Percentiles rank a stretch among this genome's conserved stretches.
Conservation (phyloP, 805 yeast species). For the Spathaspora hagerdaliae region DNA sequence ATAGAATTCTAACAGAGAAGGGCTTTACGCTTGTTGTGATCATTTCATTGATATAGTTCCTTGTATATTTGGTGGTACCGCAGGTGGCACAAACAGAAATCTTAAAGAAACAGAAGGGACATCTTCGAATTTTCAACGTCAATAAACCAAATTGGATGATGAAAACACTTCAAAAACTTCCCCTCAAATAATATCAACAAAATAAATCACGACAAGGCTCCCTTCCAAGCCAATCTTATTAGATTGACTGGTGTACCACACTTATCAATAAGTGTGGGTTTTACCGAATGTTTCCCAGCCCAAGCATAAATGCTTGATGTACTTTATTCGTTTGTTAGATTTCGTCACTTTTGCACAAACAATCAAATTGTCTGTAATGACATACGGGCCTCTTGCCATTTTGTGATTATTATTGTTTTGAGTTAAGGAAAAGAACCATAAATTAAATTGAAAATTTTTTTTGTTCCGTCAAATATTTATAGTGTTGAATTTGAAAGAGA, state of each 20-base stretch:
- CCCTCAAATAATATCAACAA: not conserved
- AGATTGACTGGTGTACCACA: slow-evolving; percentile 9
- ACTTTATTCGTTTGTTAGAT: slow-evolving; percentile 5
- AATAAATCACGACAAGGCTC: slow-evolving; percentile 45
- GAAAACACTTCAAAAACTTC: too few relatives aligned
- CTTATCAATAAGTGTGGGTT: slow-evolving; percentile 5
- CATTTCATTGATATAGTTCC: not conserved
- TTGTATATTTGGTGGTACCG: too few relatives aligned
- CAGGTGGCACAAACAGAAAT: too few relatives aligned
- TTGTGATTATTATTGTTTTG: slow-evolving; percentile 17
- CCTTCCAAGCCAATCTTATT: slow-evolving; percentile 29
- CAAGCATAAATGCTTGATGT: slow-evolving; percentile 6
- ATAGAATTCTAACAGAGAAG: not conserved
- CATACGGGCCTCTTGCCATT: slow-evolving; percentile 57
- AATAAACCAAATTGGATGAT: too few relatives aligned
- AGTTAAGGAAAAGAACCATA: slow-evolving; percentile 5
- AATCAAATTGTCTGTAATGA: slow-evolving; percentile 9
- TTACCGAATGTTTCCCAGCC: slow-evolving; percentile 8
- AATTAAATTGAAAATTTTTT: not conserved
- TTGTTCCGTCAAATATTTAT: not conserved
- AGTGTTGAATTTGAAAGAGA: too few relatives aligned
- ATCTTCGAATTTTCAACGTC: too few relatives aligned
- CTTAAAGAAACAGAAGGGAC: too few relatives aligned
- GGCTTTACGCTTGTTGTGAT: not conserved
- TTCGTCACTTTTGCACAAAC: slow-evolving; percentile 4